Percentiles rank a stretch among this genome's conserved stretches.
These are phyloP conservation scores for Zasmidium cellare DNA, from an alignment of 2,329 filamentous ascomycete genomes.

Conservation along the genomic window DNA sequence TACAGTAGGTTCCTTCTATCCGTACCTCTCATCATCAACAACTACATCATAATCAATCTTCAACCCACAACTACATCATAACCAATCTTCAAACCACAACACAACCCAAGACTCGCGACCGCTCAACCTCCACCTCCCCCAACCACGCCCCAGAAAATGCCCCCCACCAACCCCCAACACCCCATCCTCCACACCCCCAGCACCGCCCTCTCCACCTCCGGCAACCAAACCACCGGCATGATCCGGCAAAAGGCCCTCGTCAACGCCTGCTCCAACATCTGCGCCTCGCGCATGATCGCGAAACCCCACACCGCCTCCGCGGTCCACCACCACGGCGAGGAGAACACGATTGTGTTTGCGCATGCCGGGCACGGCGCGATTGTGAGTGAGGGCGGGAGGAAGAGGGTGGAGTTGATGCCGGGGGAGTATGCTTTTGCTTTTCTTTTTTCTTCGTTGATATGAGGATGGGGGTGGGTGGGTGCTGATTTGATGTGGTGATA, in stretches of 20 bases:
- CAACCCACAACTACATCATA: not conserved
- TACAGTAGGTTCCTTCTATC: not conserved
- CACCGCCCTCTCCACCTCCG: conserved; percentile 45
- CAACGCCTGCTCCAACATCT: conserved; percentile 64
- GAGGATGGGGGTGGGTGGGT: too few relatives aligned
- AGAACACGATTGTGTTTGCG: conserved; percentile 68
- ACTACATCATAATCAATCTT: not conserved
- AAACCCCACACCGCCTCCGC: conserved; percentile 62
- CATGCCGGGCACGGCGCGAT: conserved; percentile 62
- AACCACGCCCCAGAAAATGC: conserved; percentile 7
- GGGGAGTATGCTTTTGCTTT: conserved; percentile 67
- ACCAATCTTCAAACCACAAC: not conserved
- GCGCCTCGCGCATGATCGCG: conserved; percentile 65
- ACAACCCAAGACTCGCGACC: not conserved
- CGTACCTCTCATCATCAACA: not conserved
- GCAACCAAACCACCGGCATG: conserved; percentile 52
- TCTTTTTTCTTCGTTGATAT: too few relatives aligned
- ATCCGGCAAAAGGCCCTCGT: conserved; percentile 59
- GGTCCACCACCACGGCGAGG: conserved; percentile 69
- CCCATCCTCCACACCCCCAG: conserved; percentile 57
- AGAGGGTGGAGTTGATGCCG: conserved; percentile 57
- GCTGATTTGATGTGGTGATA: not conserved
- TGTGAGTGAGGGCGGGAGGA: conserved; percentile 58
- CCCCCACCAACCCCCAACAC: conserved; percentile 17
- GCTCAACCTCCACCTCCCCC: too few relatives aligned